Conservation (phyloP, 257 asterid genomes). For the Gardenia jasminoides region DNA sequence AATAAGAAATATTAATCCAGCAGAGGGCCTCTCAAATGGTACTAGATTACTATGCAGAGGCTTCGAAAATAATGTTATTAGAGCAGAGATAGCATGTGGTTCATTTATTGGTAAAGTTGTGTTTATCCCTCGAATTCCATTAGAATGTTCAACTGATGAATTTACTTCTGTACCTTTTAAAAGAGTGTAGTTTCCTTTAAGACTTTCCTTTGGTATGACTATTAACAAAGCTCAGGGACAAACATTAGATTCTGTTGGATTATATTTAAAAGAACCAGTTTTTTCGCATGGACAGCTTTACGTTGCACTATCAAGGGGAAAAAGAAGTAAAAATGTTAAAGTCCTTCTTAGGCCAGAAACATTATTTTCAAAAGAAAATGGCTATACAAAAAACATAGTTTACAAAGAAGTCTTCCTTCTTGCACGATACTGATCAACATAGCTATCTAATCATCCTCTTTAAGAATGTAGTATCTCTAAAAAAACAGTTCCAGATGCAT, state of each 20-base stretch:
- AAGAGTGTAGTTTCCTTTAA: background rate
- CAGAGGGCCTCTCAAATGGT: background rate
- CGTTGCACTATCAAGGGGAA: too few relatives aligned
- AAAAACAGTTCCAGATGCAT: too few relatives aligned
- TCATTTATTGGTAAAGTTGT: background rate
- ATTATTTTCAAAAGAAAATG: too few relatives aligned
- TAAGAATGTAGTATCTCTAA: too few relatives aligned
- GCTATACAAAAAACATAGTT: too few relatives aligned
- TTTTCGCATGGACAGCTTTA: background rate
- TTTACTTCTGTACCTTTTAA: background rate
- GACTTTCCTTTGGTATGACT: conserved; percentile 1
- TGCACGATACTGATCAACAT: too few relatives aligned
- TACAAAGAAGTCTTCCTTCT: too few relatives aligned
- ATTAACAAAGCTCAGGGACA: background rate
- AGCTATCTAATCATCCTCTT: too few relatives aligned
- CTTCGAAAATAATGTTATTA: background rate
- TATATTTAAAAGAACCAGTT: background rate
- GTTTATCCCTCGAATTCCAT: background rate
- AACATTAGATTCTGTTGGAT: background rate
- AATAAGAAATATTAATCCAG: too few relatives aligned
- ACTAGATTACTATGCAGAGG: background rate
- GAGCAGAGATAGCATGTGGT: background rate
- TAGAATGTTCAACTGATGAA: background rate
- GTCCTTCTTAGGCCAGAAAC: too few relatives aligned
- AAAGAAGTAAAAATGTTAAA: too few relatives aligned